phyloP scores from a whole-genome alignment of 345 rosid genomes.

The Corchorus capsularis region DNA sequence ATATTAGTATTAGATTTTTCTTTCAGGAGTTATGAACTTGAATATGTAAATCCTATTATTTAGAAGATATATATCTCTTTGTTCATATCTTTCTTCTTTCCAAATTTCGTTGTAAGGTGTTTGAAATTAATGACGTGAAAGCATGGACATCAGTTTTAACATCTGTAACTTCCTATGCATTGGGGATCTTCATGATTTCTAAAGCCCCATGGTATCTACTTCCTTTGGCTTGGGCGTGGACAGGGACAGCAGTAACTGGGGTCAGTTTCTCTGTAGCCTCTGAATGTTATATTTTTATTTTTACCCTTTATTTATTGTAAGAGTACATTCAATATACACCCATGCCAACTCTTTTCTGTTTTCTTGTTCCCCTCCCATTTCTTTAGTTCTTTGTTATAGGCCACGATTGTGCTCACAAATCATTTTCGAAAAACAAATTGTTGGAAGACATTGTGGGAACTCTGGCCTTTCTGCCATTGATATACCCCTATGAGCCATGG shows the following conservation, averaged over 20 bases:
- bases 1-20: not conserved
- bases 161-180: constrained; percentile 75
- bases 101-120: constrained; percentile 51
- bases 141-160: constrained; percentile 85
- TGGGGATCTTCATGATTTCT: constrained; percentile 84
- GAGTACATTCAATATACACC: not conserved
- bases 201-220: constrained; percentile 93
- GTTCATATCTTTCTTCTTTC: not conserved
- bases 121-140: constrained; percentile 80
- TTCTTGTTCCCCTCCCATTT: constrained; percentile 20
- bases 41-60: not conserved
- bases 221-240: constrained; percentile 98
- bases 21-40: not conserved
- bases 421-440: constrained; percentile 87
- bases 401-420: constrained; percentile 96
- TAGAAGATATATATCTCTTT: constrained; percentile 3
- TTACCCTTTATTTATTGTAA: not conserved
- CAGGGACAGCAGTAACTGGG: constrained; percentile 93
- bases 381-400: constrained; percentile 95
- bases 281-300: not conserved
- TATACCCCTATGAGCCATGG: constrained; percentile 97
- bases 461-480: constrained; percentile 81
- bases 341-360: constrained; percentile 25
- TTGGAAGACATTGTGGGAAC: constrained; percentile 95
- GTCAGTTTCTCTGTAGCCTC: constrained; percentile 37